Evolutionary conservation across 371 early-diverging fungal genomes (phyloP), one percentile per base, ranked within the genome.

Genomic region (Saksenaea vasiformis): DNA sequence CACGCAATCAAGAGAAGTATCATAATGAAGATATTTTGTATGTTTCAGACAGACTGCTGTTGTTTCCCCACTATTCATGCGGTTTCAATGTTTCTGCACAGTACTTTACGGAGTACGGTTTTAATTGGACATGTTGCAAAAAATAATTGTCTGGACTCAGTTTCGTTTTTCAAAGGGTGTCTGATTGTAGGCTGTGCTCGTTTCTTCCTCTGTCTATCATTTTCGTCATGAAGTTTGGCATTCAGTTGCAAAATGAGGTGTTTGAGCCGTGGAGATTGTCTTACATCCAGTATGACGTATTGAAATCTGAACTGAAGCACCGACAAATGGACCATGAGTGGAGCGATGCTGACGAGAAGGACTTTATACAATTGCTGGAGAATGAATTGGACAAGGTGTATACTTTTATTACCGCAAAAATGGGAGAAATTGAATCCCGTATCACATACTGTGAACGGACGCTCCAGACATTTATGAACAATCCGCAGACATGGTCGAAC

Each of bases 371-470:
- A 60, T 68, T 84, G 19, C 69, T 95, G 26, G 89, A 88, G 41
- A 80, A 86, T 13, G 96, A 96, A 76, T 84, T 95, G 26, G 92
- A 92, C 54, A 95, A 93, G 87, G 93, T 95, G 44, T 87, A 90
- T 44, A 84, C 89, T 55, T 96, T 95, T 73, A 88, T 94, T 60
- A 70, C 85, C 54, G 80, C 90, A 59, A 94, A 95, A 74, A 78
- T 85, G 67, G 36, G 88, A 59, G 93, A 94, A 67, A 81, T 93
- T 54, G 82, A 82, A 54, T 80, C 87, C 38, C 82, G 88, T 37
- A 87, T 91, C 11, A 81, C 86, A 60, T 86, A 93, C 72, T 86
- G 87, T 75, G 90, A 93, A 61, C 68, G 82, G 59, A 78, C 77
- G 54, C 84, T 91, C 51, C 64, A 72, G 17, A 62, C 37, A 2